Percentiles rank a stretch among this genome's conserved stretches.
These are phyloP conservation scores for Populus trichocarpa DNA, from an alignment of 441 rosid species.

Conservation along the genomic window DNA sequence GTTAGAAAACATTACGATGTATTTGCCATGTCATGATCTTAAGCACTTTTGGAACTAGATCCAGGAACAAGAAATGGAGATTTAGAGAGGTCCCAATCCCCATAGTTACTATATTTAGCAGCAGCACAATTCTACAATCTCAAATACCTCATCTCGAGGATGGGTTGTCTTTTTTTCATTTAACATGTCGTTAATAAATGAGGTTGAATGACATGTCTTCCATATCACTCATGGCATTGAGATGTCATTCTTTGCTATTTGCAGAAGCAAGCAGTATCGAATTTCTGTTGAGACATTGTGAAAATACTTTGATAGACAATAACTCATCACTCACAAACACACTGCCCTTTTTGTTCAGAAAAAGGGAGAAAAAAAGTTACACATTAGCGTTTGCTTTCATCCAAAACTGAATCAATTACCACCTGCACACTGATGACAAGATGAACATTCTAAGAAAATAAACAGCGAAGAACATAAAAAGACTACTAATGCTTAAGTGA, in stretches of 20 bases:
- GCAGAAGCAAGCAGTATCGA: background rate
- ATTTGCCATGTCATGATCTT: background rate
- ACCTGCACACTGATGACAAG: background rate
- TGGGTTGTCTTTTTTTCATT: no score
- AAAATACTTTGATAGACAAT: background rate
- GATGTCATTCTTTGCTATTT: background rate
- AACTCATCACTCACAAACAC: background rate
- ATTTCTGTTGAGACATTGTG: background rate
- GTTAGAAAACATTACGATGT: background rate
- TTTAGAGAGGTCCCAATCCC: no score
- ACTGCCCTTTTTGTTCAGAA: background rate
- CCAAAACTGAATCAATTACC: background rate
- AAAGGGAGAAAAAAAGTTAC: no score
- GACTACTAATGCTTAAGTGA: background rate
- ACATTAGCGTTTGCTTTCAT: background rate
- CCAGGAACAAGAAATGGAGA: no score
- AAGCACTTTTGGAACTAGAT: background rate
- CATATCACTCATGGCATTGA: background rate
- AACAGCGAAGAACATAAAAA: no score
- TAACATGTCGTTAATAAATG: background rate
- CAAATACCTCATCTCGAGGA: no score
- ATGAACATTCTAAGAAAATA: no score
- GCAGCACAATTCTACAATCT: background rate
- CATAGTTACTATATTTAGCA: no score
- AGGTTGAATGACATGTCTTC: background rate